phyloP scores from a whole-genome alignment of 805 yeast species.

The Monosporozyma yasuniensis region DNA sequence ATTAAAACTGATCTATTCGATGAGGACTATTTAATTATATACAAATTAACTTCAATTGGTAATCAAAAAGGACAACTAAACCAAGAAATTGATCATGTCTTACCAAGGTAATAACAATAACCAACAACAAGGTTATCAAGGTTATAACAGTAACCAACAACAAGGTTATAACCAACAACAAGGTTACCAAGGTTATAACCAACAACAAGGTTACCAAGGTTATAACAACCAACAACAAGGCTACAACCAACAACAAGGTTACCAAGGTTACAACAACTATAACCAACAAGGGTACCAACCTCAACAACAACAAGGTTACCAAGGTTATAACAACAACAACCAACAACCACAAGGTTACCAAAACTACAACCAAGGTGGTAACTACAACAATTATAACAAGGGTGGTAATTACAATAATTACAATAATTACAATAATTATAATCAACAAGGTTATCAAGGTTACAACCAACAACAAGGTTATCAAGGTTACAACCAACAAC shows the following conservation, averaged over 20 bases:
- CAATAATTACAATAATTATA: not conserved
- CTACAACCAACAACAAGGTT: conserved; percentile 13
- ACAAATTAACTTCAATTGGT: too few species aligned
- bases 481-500: conserved; percentile 14
- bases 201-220: conserved; percentile 18
- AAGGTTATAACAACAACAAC: conserved; percentile 17
- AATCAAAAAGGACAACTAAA: not conserved
- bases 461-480: conserved; percentile 18
- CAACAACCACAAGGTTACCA: conserved; percentile 15
- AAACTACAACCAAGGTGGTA: conserved; percentile 13
- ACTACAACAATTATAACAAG: conserved; percentile 8
- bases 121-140: conserved; percentile 31
- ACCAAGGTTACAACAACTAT: conserved; percentile 17
- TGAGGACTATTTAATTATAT: not conserved
- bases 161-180: conserved; percentile 14
- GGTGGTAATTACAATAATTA: conserved; percentile 6
- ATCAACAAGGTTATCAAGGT: conserved; percentile 13
- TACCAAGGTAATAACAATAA: conserved; percentile 5
- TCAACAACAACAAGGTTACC: conserved; percentile 21
- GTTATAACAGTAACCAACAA: conserved; percentile 21
- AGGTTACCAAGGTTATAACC: conserved; percentile 18
- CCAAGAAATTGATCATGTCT: not conserved
- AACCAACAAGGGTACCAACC: conserved; percentile 14
- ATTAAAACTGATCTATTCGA: not conserved
- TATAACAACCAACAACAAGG: conserved; percentile 16